These are phyloP conservation scores for Parachaetomium inaequale DNA, from an alignment of 495 filamentous ascomycete genomes.

Conservation along the genomic window DNA sequence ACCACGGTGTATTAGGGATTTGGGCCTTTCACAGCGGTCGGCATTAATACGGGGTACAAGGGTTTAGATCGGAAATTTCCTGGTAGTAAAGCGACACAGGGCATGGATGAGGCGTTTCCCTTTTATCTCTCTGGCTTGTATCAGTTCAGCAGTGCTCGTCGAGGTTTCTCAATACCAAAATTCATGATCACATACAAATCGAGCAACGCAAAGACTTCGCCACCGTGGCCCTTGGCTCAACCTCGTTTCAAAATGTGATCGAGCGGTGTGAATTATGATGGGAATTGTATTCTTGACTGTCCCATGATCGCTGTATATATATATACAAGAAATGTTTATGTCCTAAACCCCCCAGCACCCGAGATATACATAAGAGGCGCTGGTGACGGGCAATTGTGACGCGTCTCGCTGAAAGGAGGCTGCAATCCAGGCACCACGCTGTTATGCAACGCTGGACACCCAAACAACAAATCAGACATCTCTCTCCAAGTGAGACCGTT, in stretches of 20 bases:
- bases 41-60: not conserved
- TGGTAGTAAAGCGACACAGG: not conserved
- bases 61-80: not conserved
- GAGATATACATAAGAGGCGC: not conserved
- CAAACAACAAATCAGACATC: not conserved
- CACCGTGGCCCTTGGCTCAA: not conserved
- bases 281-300: not conserved
- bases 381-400: not conserved
- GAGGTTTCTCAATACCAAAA: not conserved
- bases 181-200: not conserved
- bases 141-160: not conserved
- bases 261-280: not conserved
- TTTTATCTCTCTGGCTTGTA: not conserved
- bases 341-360: not conserved
- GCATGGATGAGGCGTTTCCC: not conserved
- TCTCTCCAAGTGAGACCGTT: not conserved
- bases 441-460: not conserved
- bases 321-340: conserved; percentile 9
- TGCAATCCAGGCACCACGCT: not conserved
- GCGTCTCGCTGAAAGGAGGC: not conserved
- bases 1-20: not conserved
- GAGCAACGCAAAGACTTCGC: not conserved
- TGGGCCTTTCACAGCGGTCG: not conserved
- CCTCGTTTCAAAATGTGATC: not conserved
- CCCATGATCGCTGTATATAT: not conserved